Evolutionary conservation across 805 yeast genomes (phyloP), one percentile per base, ranked within the genome.

Genomic region (Debaryomyces prosopidis): DNA sequence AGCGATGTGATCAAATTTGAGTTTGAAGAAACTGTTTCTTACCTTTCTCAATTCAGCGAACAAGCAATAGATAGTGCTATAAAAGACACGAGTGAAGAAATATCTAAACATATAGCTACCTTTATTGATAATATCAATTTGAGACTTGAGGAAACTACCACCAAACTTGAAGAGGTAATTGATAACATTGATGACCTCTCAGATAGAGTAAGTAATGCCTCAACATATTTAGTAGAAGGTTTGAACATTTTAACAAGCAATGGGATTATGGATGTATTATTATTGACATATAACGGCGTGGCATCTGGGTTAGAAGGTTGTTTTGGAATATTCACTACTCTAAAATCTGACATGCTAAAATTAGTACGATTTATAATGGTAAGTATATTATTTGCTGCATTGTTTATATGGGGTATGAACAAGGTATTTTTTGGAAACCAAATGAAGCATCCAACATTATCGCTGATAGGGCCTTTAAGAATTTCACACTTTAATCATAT

Each of bases 51-150:
- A 12, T 43, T 39, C 23, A 20, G 40, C 20, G 46, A 40, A 10
- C 34, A 43, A 15, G 38, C 44, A 27, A 36, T 47, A 31, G 40
- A 43, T 8, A 35, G 27, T 10, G 44, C 44, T 27, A n/a, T 47
- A 4, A 31, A 26, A 19, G 20, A 23, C n/a, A 36, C 46, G 6
- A 40, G 16, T 10, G 38, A 31, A 7, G 40, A 39, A 7, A 39
- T 50, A 14, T 53, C 49, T 30, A 8, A 14, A 5, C 32, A 42
- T 18, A 38, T 53, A 14, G 36, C 35, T 2, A 26, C 28, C 2
- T 42, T 42, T 15, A 30, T 55, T 16, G 44, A 45, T 28, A 23
- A 20, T 2, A 39, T 55, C 8, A 53, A 52, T 20, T 12, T n/a
- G 6, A 49, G 44, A 32, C 39, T 47, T 4, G 28, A 40, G 12